Percentiles rank a stretch among this genome's conserved stretches.
phyloP scores from a whole-genome alignment of 2,329 filamentous ascomycete genomes.

The Cordyceps farinosa region DNA sequence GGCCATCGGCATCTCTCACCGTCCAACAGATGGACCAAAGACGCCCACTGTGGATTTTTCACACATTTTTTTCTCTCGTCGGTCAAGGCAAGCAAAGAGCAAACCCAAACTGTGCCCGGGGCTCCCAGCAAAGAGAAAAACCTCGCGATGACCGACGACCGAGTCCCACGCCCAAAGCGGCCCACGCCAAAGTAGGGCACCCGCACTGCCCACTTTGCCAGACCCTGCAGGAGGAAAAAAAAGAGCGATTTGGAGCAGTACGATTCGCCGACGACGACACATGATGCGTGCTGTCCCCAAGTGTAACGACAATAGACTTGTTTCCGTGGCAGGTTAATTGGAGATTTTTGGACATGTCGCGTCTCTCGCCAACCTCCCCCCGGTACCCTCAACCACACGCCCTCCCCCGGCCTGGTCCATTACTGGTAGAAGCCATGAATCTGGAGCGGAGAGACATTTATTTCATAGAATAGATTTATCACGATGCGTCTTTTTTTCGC shows the following conservation, averaged over 20 bases:
- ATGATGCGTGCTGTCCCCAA: neutral
- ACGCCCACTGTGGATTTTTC: slow-evolving; percentile 5
- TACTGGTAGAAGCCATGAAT: neutral
- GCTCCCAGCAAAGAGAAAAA: neutral
- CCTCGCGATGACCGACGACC: neutral
- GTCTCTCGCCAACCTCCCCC: slow-evolving; percentile 2
- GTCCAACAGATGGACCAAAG: neutral
- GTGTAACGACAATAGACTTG: neutral
- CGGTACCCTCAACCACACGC: slow-evolving; percentile 1
- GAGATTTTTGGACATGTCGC: slow-evolving; percentile 1
- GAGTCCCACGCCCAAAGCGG: neutral
- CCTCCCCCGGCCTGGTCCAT: slow-evolving; percentile 2
- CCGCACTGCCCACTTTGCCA: slow-evolving; percentile 5
- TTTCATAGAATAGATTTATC: neutral
- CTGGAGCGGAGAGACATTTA: neutral
- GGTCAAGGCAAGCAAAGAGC: slow-evolving; percentile 2
- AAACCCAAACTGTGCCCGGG: neutral
- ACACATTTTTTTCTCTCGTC: slow-evolving; percentile 3
- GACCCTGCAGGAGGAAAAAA: neutral
- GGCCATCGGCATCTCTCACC: slow-evolving; percentile 1
- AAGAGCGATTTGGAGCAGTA: neutral
- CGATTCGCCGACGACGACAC: neutral
- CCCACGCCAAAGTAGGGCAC: neutral
- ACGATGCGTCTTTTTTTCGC: neutral
- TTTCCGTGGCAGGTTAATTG: slow-evolving; percentile 15